Evolutionary conservation across 495 filamentous ascomycete species (phyloP).

Genomic region (Extremus antarcticus): DNA sequence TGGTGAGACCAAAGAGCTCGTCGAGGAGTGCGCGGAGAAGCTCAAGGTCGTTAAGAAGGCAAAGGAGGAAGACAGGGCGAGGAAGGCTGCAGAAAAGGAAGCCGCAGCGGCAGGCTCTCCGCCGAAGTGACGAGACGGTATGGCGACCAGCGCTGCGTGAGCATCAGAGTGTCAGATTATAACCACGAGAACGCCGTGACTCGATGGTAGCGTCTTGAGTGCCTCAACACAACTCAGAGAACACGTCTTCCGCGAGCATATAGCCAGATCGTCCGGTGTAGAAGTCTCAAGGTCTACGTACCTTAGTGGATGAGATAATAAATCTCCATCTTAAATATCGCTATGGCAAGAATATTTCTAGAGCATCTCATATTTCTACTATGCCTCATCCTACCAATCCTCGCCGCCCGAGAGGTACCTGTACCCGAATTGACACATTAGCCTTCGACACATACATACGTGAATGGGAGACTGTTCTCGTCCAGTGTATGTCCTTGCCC

Average conservation of each 20-base stretch:
- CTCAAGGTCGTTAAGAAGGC: conserved; percentile 17
- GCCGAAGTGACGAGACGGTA: not conserved
- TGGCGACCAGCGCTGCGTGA: not conserved
- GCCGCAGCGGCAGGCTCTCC: not conserved
- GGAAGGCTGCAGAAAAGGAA: not conserved
- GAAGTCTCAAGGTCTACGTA: too few relatives aligned
- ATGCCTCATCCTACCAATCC: not conserved
- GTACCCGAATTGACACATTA: not conserved
- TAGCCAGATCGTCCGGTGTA: too few relatives aligned
- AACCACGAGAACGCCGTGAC: not conserved
- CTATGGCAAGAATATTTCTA: too few relatives aligned
- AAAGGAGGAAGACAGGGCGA: conserved; percentile 4
- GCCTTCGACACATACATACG: not conserved
- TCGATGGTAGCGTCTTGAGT: too few relatives aligned
- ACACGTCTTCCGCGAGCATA: too few relatives aligned
- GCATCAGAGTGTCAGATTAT: not conserved
- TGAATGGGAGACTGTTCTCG: not conserved
- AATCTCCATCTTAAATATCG: too few relatives aligned
- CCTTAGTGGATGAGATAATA: too few relatives aligned
- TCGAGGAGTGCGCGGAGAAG: conserved; percentile 18
- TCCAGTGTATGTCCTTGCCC: not conserved
- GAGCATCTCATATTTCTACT: not conserved
- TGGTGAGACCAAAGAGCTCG: conserved; percentile 22
- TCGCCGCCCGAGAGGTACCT: not conserved
- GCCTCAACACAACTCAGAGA: too few relatives aligned